Percentiles rank a stretch among this genome's conserved stretches.
Evolutionary conservation across 2,329 filamentous ascomycete species (phyloP).

Genomic region (Arthrobotrys sinensis): DNA sequence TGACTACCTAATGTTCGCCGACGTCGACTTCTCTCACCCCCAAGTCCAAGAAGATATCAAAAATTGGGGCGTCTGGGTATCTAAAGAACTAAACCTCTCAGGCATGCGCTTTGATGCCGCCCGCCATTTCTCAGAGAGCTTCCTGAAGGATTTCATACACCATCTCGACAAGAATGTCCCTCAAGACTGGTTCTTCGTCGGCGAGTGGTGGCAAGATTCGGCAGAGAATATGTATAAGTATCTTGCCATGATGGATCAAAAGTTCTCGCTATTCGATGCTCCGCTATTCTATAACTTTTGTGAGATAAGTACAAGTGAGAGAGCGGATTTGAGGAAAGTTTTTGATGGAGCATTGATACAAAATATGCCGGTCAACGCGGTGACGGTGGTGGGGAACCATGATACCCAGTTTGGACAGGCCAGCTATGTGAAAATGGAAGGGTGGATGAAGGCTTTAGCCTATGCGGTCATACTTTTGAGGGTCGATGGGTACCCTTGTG

Average conservation of each 20-base stretch:
- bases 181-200: conserved; percentile 76
- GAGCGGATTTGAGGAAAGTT: conserved; percentile 76
- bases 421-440: conserved; percentile 73
- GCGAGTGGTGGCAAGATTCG: conserved; percentile 79
- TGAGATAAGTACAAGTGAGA: conserved; percentile 72
- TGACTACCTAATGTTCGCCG: conserved; percentile 80
- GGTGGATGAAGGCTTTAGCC: conserved; percentile 80
- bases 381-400: conserved; percentile 81
- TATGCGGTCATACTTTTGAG: conserved; percentile 81
- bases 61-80: conserved; percentile 79
- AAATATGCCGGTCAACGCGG: conserved; percentile 72
- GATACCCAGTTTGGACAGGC: conserved; percentile 79
- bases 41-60: conserved; percentile 78
- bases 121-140: conserved; percentile 80
- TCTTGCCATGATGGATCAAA: conserved; percentile 73
- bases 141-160: conserved; percentile 76
- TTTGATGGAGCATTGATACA: conserved; percentile 76
- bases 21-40: conserved; percentile 77
- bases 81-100: conserved; percentile 74
- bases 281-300: conserved; percentile 80
- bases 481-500: conserved; percentile 75
- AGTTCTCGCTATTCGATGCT: conserved; percentile 77
- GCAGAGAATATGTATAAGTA: conserved; percentile 73
- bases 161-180: conserved; percentile 72
- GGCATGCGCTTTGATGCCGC: conserved; percentile 81